A percentile compares a stretch with the other conserved stretches of the same genome.
phyloP scores from a whole-genome alignment of 2,329 filamentous ascomycete species.

The Chaetomium strumarium region DNA sequence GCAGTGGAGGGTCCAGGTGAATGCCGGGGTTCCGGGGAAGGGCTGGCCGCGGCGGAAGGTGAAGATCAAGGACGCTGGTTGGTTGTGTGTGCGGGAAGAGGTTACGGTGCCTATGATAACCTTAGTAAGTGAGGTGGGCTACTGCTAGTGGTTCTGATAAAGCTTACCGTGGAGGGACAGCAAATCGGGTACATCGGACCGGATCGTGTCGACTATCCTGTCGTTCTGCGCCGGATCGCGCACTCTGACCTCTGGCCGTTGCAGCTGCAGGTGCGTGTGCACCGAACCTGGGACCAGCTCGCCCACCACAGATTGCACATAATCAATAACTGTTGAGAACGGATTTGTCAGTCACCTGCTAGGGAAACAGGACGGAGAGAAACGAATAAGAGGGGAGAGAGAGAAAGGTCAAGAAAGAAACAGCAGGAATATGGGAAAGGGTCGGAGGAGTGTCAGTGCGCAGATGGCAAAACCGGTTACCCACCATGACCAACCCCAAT shows the following conservation, averaged over 20 bases:
- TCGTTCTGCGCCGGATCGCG: conserved; percentile 21
- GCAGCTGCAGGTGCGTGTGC: not conserved
- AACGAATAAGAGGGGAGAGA: no score
- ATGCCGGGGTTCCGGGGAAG: conserved; percentile 40
- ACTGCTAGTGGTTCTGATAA: not conserved
- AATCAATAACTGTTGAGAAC: not conserved
- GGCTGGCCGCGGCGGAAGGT: conserved; percentile 43
- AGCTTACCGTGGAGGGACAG: conserved; percentile 30
- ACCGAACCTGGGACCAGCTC: not conserved
- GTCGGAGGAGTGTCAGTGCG: no score
- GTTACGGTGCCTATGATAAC: not conserved
- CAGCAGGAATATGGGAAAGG: no score
- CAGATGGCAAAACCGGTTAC: no score
- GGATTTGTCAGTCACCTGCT: not conserved
- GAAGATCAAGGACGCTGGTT: conserved; percentile 35
- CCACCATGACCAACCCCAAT: not conserved
- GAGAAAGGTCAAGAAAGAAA: no score
- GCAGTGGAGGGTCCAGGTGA: conserved; percentile 46
- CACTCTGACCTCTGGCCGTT: not conserved
- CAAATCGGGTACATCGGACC: conserved; percentile 27
- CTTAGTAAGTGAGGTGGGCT: not conserved
- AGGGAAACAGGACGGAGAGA: not conserved
- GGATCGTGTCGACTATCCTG: conserved; percentile 10
- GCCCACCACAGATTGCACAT: not conserved
- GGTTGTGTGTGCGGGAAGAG: no score